These are phyloP conservation scores for Paramyrothecium roridum DNA, from an alignment of 2,329 filamentous ascomycete species.

Conservation along the genomic window DNA sequence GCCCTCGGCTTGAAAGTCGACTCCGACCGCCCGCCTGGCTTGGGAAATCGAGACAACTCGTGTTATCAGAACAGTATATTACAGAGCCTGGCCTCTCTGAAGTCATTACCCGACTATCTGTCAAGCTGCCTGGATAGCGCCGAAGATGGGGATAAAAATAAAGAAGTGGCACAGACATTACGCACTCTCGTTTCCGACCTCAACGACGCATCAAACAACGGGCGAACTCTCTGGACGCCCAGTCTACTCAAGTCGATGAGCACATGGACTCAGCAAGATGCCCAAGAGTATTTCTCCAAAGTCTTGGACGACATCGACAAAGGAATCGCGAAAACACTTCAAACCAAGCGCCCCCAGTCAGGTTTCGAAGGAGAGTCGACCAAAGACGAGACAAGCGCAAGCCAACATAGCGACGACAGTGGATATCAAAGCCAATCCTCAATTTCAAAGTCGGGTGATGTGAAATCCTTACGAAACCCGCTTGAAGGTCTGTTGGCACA, in stretches of 20 bases:
- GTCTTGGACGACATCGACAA: slow-evolving; percentile 82
- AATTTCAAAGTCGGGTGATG: slow-evolving; percentile 32
- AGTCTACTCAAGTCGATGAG: slow-evolving; percentile 84
- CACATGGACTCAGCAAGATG: slow-evolving; percentile 95
- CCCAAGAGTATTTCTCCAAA: slow-evolving; percentile 94
- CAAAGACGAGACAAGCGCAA: slow-evolving; percentile 40
- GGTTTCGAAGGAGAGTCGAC: slow-evolving; percentile 36
- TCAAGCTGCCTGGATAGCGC: slow-evolving; percentile 34
- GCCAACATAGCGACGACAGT: slow-evolving; percentile 54
- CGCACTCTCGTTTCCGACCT: slow-evolving; percentile 67
- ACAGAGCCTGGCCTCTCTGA: slow-evolving; percentile 76
- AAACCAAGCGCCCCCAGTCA: slow-evolving; percentile 18
- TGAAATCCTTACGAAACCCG: slow-evolving; percentile 61
- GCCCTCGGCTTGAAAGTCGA: slow-evolving; percentile 34
- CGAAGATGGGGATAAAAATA: slow-evolving; percentile 19
- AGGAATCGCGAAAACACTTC: slow-evolving; percentile 57
- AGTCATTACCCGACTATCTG: slow-evolving; percentile 66
- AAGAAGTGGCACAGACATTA: slow-evolving; percentile 47
- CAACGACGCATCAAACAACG: slow-evolving; percentile 67
- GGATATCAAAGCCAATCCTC: slow-evolving; percentile 49
- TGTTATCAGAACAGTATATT: slow-evolving; percentile 98
- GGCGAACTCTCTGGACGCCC: slow-evolving; percentile 78
- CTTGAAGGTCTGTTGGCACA: slow-evolving; percentile 86
- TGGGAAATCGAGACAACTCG: slow-evolving; percentile 92
- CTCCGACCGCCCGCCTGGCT: slow-evolving; percentile 55